These are phyloP conservation scores for Lentinula detonsa DNA, from an alignment of 768 basidiomycete genomes.

Conservation along the genomic window DNA sequence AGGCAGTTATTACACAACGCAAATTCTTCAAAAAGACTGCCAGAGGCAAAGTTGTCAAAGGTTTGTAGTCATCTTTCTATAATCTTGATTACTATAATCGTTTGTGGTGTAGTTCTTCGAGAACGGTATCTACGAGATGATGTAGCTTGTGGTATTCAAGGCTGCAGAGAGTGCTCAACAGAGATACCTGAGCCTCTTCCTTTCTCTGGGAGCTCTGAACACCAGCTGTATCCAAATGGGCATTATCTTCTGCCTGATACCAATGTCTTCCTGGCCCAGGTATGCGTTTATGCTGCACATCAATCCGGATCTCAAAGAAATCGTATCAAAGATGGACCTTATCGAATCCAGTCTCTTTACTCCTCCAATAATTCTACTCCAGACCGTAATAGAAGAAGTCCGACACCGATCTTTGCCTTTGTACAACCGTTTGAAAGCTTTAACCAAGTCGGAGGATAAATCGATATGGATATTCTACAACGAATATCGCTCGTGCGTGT, in stretches of 20 bases:
- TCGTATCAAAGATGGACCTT: conserved; percentile 75
- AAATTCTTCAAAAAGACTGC: conserved; percentile 98
- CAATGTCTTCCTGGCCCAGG: conserved; percentile 91
- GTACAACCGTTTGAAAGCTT: conserved; percentile 84
- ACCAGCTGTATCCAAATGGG: conserved; percentile 53
- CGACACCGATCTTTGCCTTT: conserved; percentile 89
- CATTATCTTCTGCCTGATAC: conserved; percentile 92
- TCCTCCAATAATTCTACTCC: conserved; percentile 82
- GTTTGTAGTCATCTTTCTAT: conserved; percentile 29
- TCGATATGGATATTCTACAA: conserved; percentile 83
- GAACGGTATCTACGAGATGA: conserved; percentile 94
- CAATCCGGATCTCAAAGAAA: background rate
- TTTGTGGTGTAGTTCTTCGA: conserved; percentile 57
- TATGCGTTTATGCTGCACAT: conserved; percentile 21
- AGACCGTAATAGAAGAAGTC: conserved; percentile 96
- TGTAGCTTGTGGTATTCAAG: conserved; percentile 77
- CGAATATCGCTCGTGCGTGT: conserved; percentile 71
- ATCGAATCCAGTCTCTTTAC: conserved; percentile 72
- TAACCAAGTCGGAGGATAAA: conserved; percentile 83
- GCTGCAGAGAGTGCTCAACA: conserved; percentile 57
- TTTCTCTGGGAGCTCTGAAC: conserved; percentile 46
- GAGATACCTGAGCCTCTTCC: conserved; percentile 46
- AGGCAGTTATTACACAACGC: conserved; percentile 73
- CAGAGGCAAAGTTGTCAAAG: conserved; percentile 89
- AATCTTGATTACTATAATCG: background rate